Percentiles rank a stretch among this genome's conserved stretches.
These are phyloP conservation scores for grape (Vitis vinifera) DNA, from an alignment of 164 flowering plant species.

Conservation along the genomic window ASM3070453v1 NC_081818.1:1448501-1449000, in stretches of 20 bases:
- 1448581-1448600: background rate
- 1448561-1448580: background rate
- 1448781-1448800: background rate
- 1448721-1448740: background rate
- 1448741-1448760: background rate
- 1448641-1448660: background rate
- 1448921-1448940: constrained; percentile 67
- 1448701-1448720: background rate
- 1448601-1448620: background rate
- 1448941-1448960: constrained; percentile 60
- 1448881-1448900: constrained; percentile 65
- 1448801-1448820: background rate
- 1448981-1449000: background rate
- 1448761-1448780: background rate
- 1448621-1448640: background rate
- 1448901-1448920: constrained; percentile 72
- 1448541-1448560: background rate
- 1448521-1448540: background rate
- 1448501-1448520: constrained; percentile 5
- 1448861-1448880: constrained; percentile 74
- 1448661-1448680: background rate
- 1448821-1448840: constrained; percentile 41
- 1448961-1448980: constrained; percentile 9
- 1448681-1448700: background rate
- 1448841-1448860: constrained; percentile 47